Percentiles rank a stretch among this genome's conserved stretches.
phyloP scores from a whole-genome alignment of 257 asterid species.

The Solanum rostratum region DNA sequence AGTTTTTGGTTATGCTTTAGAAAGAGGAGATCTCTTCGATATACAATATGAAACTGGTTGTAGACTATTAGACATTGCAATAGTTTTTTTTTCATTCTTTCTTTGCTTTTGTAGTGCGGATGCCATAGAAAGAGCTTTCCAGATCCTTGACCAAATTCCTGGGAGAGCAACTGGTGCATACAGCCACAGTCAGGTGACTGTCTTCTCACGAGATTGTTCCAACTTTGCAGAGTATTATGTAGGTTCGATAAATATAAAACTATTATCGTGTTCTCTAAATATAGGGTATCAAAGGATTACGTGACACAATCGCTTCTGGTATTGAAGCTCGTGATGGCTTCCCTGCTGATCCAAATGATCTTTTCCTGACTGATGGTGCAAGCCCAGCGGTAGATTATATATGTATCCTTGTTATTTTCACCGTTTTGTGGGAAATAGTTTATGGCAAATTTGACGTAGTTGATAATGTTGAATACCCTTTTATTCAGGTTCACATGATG shows the following conservation, averaged over 20 bases:
- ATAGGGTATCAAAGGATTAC: conserved; percentile 91
- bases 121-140: conserved; percentile 83
- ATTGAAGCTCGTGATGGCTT: conserved; percentile 97
- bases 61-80: background rate
- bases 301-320: conserved; percentile 93
- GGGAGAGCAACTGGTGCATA: conserved; percentile 99
- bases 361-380: conserved; percentile 98
- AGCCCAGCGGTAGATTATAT: conserved; percentile 76
- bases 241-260: background rate
- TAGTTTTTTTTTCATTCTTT: background rate
- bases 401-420: background rate
- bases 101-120: conserved; percentile 53
- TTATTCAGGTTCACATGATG: conserved; percentile 95
- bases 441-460: background rate
- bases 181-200: conserved; percentile 93
- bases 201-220: background rate
- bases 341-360: conserved; percentile 83
- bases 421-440: background rate
- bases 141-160: conserved; percentile 89
- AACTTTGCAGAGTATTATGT: background rate
- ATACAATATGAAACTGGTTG: background rate
- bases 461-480: background rate
- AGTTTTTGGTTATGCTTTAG: background rate
- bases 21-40: background rate
- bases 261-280: background rate